phyloP scores from a whole-genome alignment of 148 eudicot genomes.

The Heliosperma pusillum region DNA sequence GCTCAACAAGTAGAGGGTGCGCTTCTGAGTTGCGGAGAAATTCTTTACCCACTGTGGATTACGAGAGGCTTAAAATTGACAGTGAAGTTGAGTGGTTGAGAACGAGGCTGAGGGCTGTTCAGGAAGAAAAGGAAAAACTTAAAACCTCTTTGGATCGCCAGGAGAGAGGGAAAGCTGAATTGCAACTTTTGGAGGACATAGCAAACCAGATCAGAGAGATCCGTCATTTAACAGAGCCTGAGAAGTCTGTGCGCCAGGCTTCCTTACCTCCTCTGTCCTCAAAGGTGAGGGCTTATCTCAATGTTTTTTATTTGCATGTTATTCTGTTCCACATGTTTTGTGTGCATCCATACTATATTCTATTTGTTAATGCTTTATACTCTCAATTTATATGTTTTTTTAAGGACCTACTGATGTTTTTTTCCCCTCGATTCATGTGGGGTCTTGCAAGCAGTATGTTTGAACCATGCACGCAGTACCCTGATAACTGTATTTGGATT shows the following conservation, averaged over 20 bases:
- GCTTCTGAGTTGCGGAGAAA: constrained; percentile 38
- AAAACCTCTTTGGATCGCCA: constrained; percentile 44
- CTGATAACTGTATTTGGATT: background rate
- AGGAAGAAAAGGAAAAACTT: constrained; percentile 69
- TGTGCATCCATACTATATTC: background rate
- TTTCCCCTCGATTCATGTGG: background rate
- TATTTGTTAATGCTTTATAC: background rate
- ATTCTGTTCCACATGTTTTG: background rate
- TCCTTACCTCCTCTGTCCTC: constrained; percentile 65
- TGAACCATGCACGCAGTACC: background rate
- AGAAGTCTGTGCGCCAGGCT: constrained; percentile 51
- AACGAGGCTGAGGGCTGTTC: constrained; percentile 66
- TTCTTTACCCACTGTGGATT: constrained; percentile 57
- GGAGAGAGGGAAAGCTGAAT: constrained; percentile 62
- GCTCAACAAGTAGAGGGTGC: constrained; percentile 26
- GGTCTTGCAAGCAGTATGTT: constrained; percentile 3
- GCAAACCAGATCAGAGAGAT: constrained; percentile 64
- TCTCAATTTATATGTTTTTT: background rate
- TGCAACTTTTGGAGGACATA: constrained; percentile 75
- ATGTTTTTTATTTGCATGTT: constrained; percentile 8
- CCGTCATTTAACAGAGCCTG: constrained; percentile 54
- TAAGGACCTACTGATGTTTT: background rate
- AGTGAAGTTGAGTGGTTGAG: constrained; percentile 64
- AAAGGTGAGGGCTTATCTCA: constrained; percentile 41
- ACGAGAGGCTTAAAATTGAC: constrained; percentile 67